A percentile compares a stretch with the other conserved stretches of the same genome.
phyloP scores from a whole-genome alignment of 2,329 filamentous ascomycete genomes.

The Colletotrichum endophyticum region DNA sequence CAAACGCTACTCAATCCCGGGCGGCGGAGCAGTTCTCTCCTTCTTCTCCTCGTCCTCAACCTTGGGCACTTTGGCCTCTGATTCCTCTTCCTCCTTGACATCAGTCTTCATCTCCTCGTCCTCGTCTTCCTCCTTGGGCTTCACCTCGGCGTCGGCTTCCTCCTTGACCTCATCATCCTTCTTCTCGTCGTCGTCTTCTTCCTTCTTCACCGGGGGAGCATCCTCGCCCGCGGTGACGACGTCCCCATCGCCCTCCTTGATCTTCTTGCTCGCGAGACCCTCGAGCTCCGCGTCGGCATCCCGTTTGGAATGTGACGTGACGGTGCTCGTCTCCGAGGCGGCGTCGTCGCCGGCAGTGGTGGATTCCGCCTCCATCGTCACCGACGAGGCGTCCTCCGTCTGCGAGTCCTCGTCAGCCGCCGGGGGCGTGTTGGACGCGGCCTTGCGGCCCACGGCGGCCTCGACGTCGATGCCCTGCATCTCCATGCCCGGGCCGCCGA shows the following conservation, averaged over 20 bases:
- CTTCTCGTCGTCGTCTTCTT: constrained; percentile 24
- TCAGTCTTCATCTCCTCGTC: background rate
- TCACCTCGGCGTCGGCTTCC: background rate
- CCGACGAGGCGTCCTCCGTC: constrained; percentile 18
- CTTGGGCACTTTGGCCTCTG: background rate
- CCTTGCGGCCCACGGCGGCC: constrained; percentile 63
- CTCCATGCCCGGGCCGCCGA: constrained; percentile 46
- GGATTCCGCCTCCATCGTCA: background rate
- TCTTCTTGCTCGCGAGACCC: constrained; percentile 47
- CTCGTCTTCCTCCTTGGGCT: background rate
- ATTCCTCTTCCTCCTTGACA: background rate
- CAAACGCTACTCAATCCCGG: background rate
- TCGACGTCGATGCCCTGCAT: constrained; percentile 65
- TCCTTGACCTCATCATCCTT: constrained; percentile 23
- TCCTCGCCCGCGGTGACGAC: constrained; percentile 10
- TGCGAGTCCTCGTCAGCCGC: constrained; percentile 21
- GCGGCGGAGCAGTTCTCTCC: background rate
- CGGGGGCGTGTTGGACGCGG: constrained; percentile 23
- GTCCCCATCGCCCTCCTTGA: constrained; percentile 46
- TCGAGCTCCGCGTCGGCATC: constrained; percentile 56
- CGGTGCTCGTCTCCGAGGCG: constrained; percentile 33
- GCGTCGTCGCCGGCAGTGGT: constrained; percentile 26
- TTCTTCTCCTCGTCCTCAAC: background rate
- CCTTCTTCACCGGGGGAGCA: background rate
- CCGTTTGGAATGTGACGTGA: constrained; percentile 53